Base-by-base conservation (phyloP, 2,329 filamentous ascomycete genomes). In the Fusarium tupiense region DNA sequence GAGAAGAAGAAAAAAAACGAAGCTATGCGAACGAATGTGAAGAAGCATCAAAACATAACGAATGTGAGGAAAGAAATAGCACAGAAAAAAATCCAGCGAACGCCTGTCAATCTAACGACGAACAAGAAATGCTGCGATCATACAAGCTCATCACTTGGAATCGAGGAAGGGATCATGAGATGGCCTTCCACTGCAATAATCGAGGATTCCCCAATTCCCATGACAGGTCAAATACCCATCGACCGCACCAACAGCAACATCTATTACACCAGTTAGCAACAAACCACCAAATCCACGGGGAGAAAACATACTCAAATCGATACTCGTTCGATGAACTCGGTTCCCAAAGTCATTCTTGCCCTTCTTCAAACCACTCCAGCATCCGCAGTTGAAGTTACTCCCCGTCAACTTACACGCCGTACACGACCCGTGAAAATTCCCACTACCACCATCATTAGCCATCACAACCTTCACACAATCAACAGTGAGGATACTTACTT, bases 171-270 rank as follows among this genome's bases (percentile, higher is more conserved):
- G 41, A 24, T 74, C 60, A 60, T 59, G 60, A 6, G 71, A 74
- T 19, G 49, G 41, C 1, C 60, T 43, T 19, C 66, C 38, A 22
- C 63, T 69, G 35, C 73, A 76, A n/a, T 53, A 63, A 35, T 71
- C 67, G 2, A 52, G 53, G 35, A 58, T n/a, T 2, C 73, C 73
- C 11, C 49, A 52, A 19, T 52, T 56, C 5, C 61, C 64, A 7
- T 63, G 63, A 31, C 73, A 75, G n/a, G 41, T 61, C 58, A 76
- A 29, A 26, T 69, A 62, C 8, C 73, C 73, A 24, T 75, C 64
- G 5, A 60, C 59, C 3, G 72, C 74, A 2, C 52, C 50, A 20
- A 76, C 40, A 46, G 72, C 60, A 20, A 64, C 53, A 24, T 75
- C 73, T 76, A 24, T 4, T 5, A 5, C 12, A 20, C 37, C 13